Evolutionary conservation across 2,329 filamentous ascomycete species (phyloP).

Genomic region (Paracorniculantispora psalliotae): DNA sequence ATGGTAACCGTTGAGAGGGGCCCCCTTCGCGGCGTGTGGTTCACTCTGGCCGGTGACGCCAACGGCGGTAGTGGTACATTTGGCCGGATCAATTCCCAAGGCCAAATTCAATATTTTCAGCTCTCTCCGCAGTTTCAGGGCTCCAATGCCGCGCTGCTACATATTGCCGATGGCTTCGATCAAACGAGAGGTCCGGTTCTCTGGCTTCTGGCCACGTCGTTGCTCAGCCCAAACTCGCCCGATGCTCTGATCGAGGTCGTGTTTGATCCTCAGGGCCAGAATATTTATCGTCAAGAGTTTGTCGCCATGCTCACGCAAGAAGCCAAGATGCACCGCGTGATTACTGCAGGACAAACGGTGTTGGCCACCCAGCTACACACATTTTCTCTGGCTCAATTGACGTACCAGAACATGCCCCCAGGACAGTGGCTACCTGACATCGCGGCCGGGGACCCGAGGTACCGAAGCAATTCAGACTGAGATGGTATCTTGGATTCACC

Average conservation of each 20-base stretch:
- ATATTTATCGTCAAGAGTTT: not conserved
- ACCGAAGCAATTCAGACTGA: no score
- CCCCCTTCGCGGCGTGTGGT: not conserved
- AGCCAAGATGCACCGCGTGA: not conserved
- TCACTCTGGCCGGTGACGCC: not conserved
- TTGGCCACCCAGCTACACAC: no score
- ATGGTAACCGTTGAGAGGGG: not conserved
- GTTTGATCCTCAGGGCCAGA: not conserved
- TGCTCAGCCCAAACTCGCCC: not conserved
- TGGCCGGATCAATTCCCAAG: not conserved
- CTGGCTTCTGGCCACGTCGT: not conserved
- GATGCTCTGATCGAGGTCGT: not conserved
- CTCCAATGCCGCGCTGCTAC: not conserved
- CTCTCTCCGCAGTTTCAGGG: not conserved
- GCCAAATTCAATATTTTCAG: not conserved
- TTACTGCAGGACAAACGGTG: not conserved
- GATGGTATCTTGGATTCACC: no score
- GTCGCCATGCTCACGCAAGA: not conserved
- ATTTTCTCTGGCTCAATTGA: no score
- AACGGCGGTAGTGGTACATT: not conserved
- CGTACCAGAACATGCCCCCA: no score
- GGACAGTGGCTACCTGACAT: no score
- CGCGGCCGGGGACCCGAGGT: no score
- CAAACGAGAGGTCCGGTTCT: not conserved
- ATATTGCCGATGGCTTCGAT: not conserved